Evolutionary conservation across 2,329 filamentous ascomycete genomes (phyloP).

Genomic region (Apiospora sp.): DNA sequence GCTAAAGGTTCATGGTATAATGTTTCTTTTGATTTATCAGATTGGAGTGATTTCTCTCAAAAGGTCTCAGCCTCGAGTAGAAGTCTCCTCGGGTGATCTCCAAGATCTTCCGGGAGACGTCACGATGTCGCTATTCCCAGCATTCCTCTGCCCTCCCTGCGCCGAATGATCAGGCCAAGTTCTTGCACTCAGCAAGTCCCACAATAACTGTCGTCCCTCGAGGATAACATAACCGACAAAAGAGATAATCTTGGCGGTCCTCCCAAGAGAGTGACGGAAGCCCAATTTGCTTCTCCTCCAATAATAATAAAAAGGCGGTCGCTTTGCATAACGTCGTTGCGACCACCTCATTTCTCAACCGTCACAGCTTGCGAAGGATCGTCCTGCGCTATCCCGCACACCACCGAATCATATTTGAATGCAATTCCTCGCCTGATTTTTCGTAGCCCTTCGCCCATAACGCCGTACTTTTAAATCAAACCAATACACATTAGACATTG

Average conservation of each 20-base stretch:
- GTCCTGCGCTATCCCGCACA: slow-evolving; percentile 12
- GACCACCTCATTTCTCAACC: not conserved
- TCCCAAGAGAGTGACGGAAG: slow-evolving; percentile 25
- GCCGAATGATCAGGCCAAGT: not conserved
- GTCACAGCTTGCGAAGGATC: slow-evolving; percentile 16
- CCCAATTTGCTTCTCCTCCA: not conserved
- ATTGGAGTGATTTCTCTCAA: slow-evolving; percentile 39
- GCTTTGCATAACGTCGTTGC: not conserved
- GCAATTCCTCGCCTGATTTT: slow-evolving; percentile 10
- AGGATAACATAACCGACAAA: slow-evolving; percentile 5
- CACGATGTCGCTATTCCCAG: slow-evolving; percentile 13
- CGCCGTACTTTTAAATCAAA: slow-evolving; percentile 12
- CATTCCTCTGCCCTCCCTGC: not conserved
- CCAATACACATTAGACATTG: slow-evolving; percentile 20
- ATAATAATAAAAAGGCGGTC: not conserved
- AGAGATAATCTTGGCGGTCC: not conserved
- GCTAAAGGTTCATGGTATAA: not conserved
- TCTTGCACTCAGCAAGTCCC: slow-evolving; percentile 10
- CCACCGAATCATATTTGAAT: slow-evolving; percentile 3
- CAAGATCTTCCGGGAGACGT: slow-evolving; percentile 25
- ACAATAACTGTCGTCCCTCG: slow-evolving; percentile 7
- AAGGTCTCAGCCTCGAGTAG: slow-evolving; percentile 35
- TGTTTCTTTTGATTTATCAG: slow-evolving; percentile 29
- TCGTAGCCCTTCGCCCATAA: slow-evolving; percentile 21
- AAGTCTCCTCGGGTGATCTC: slow-evolving; percentile 32